A percentile compares a stretch with the other conserved stretches of the same genome.
These are phyloP conservation scores for Davidsoniella australis DNA, from an alignment of 2,329 filamentous ascomycete species.

Conservation along the genomic window DNA sequence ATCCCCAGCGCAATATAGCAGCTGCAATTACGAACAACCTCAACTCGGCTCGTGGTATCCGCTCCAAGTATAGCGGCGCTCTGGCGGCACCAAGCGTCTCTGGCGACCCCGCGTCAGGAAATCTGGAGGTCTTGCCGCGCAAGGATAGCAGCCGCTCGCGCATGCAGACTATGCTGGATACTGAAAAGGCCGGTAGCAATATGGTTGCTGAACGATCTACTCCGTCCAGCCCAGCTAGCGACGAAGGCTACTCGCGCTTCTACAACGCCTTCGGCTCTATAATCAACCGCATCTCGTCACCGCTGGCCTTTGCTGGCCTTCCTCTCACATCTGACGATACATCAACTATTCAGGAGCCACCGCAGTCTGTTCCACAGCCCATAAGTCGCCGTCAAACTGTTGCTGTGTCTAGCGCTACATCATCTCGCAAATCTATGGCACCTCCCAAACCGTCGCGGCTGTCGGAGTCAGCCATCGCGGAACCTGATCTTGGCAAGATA, in stretches of 20 bases:
- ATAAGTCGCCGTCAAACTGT: background rate
- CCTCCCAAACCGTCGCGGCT: conserved; percentile 2
- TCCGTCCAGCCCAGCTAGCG: conserved; percentile 19
- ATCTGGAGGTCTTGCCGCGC: conserved; percentile 40
- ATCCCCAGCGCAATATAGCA: conserved; percentile 40
- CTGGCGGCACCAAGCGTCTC: conserved; percentile 57
- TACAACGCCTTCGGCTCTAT: conserved; percentile 83
- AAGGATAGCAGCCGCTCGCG: conserved; percentile 30
- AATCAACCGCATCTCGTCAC: conserved; percentile 76
- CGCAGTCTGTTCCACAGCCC: background rate
- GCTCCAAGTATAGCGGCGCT: conserved; percentile 44
- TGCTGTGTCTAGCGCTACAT: conserved; percentile 15
- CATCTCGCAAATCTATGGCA: background rate
- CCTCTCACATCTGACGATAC: conserved; percentile 48
- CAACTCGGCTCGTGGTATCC: conserved; percentile 69
- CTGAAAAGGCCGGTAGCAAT: conserved; percentile 36
- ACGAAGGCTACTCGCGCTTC: conserved; percentile 77
- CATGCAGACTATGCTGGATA: conserved; percentile 40
- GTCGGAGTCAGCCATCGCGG: conserved; percentile 18
- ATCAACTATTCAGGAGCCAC: conserved; percentile 1
- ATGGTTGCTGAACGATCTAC: background rate
- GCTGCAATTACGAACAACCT: conserved; percentile 81
- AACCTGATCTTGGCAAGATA: conserved; percentile 65
- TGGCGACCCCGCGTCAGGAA: conserved; percentile 55
- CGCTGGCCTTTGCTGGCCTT: conserved; percentile 80